Conservation (phyloP, 805 yeast species). For the Starmerella powellii region DNA sequence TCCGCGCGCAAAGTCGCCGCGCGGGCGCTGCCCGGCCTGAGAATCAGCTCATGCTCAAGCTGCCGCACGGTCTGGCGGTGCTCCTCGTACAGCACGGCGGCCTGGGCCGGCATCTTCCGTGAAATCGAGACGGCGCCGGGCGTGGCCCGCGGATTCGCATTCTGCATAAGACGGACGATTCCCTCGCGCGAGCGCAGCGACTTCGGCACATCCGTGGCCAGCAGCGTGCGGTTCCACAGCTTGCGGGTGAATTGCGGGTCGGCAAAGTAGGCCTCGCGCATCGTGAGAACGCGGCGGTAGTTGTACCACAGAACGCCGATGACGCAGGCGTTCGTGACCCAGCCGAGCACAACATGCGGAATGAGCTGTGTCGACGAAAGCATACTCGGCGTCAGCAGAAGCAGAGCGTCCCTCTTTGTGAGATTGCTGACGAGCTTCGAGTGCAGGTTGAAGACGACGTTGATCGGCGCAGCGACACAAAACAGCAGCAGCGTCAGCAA, state of each 20-base stretch:
- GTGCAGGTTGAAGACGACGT: constrained; percentile 27
- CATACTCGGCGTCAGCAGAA: constrained; percentile 30
- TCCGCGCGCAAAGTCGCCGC: neutral
- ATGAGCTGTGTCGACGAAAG: constrained; percentile 26
- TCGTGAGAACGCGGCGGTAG: constrained; percentile 22
- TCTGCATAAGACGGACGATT: constrained; percentile 13
- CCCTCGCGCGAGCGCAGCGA: constrained; percentile 23
- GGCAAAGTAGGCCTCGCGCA: constrained; percentile 21
- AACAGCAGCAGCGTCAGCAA: constrained; percentile 27
- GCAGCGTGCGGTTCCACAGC: constrained; percentile 26
- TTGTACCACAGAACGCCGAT: constrained; percentile 25
- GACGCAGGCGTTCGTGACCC: constrained; percentile 25
- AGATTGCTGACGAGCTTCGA: constrained; percentile 20
- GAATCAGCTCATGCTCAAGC: constrained; percentile 21
- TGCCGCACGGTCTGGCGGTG: constrained; percentile 21
- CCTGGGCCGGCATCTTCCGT: neutral
- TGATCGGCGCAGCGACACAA: constrained; percentile 30
- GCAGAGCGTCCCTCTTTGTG: constrained; percentile 26
- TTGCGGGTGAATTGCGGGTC: constrained; percentile 21
- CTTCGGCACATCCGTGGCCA: constrained; percentile 27
- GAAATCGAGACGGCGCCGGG: constrained; percentile 3
- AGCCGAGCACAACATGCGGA: constrained; percentile 30
- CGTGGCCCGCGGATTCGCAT: constrained; percentile 2
- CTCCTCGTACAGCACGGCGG: constrained; percentile 23
- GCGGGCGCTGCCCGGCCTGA: neutral